Conservation (phyloP, 345 rosid genomes). For the Adansonia digitata region DNA sequence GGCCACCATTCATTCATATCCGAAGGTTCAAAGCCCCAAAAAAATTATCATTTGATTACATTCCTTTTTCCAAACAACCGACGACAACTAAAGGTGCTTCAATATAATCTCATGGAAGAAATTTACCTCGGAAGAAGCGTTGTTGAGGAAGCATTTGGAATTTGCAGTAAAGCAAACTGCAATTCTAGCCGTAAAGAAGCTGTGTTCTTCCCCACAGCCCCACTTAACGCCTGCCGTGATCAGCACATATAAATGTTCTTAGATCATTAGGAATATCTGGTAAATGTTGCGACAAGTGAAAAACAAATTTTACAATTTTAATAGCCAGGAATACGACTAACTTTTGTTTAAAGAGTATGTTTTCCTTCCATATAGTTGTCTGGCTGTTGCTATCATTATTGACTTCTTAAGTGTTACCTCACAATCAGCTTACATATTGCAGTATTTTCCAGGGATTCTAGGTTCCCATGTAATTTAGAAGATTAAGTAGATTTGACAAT, state of each 20-base stretch:
- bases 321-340: constrained; percentile 18
- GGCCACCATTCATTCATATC: constrained; percentile 65
- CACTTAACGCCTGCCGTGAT: not conserved
- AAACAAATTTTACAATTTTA: constrained; percentile 12
- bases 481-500: too few relatives aligned
- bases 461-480: too few relatives aligned
- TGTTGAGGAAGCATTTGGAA: constrained; percentile 16
- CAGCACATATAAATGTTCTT: constrained; percentile 21
- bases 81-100: constrained; percentile 18
- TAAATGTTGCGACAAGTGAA: constrained; percentile 25
- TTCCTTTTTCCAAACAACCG: constrained; percentile 12
- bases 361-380: not conserved
- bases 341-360: constrained; percentile 13
- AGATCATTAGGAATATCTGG: constrained; percentile 9
- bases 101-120: constrained; percentile 30
- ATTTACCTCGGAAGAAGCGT: constrained; percentile 27
- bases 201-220: not conserved
- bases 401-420: not conserved
- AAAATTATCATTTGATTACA: constrained; percentile 12
- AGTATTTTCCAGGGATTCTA: too few relatives aligned
- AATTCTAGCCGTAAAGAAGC: constrained; percentile 26
- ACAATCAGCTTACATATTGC: too few relatives aligned
- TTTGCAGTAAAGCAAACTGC: constrained; percentile 12
- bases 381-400: not conserved
- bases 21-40: constrained; percentile 36